Percentiles rank a stretch among this genome's conserved stretches.
Evolutionary conservation across 177 flowering plant species (phyloP).

Genomic region (Telopea speciosissima): DNA sequence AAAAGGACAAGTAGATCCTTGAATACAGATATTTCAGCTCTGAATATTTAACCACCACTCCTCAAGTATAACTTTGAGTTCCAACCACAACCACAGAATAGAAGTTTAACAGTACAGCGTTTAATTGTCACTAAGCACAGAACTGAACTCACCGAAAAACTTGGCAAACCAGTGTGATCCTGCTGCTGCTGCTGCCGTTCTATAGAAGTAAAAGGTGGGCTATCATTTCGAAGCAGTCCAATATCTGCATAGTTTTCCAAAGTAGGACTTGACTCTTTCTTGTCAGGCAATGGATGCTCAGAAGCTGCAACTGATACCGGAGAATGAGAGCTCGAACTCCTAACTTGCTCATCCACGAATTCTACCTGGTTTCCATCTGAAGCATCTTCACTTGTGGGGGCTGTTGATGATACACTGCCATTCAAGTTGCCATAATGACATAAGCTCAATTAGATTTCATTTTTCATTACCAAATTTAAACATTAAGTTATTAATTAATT

Average conservation of each 20-base stretch:
- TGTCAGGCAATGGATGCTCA: constrained; percentile 47
- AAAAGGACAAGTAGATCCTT: no score
- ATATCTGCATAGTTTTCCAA: constrained; percentile 55
- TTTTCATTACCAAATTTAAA: not conserved
- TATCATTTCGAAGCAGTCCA: constrained; percentile 56
- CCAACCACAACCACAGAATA: not conserved
- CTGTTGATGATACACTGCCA: constrained; percentile 48
- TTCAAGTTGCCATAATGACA: not conserved
- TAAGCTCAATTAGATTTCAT: not conserved
- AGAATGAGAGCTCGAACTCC: constrained; percentile 49
- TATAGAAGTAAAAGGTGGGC: constrained; percentile 41
- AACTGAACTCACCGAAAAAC: constrained; percentile 55
- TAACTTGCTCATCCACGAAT: constrained; percentile 36
- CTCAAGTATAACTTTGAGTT: not conserved
- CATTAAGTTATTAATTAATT: not conserved
- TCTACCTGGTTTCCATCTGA: constrained; percentile 39
- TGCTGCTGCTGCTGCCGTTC: constrained; percentile 62
- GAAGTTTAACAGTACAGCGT: not conserved
- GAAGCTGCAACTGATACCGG: constrained; percentile 41
- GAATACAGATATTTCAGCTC: not conserved
- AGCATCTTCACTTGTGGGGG: constrained; percentile 38
- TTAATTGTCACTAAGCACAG: not conserved
- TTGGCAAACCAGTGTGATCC: constrained; percentile 41
- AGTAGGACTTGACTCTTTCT: constrained; percentile 44
- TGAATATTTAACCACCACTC: not conserved